phyloP scores from a whole-genome alignment of 805 yeast genomes.

The Myxozyma mucilagina region DNA sequence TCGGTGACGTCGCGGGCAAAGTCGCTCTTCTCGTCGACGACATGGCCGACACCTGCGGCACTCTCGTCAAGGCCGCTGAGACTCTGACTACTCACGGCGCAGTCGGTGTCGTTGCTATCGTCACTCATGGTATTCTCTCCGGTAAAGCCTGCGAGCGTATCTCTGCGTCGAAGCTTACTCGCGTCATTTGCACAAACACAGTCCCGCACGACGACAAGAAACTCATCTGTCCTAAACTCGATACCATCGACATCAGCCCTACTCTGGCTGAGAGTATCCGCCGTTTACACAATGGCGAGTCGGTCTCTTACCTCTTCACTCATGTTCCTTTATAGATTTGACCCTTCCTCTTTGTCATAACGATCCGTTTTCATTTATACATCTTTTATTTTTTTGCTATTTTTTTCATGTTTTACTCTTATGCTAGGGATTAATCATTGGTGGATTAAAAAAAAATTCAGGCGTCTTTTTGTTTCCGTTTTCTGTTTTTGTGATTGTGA shows the following conservation, averaged over 20 bases:
- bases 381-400: too few species aligned
- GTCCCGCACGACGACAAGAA: conserved; percentile 75
- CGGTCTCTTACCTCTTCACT: conserved; percentile 81
- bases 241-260: conserved; percentile 79
- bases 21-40: conserved; percentile 88
- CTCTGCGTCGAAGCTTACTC: conserved; percentile 62
- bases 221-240: conserved; percentile 64
- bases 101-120: conserved; percentile 82
- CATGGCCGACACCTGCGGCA: conserved; percentile 99
- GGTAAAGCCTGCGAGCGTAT: conserved; percentile 78
- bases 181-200: conserved; percentile 88
- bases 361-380: too few species aligned
- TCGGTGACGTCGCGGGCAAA: conserved; percentile 87
- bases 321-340: conserved; percentile 52
- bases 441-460: neutral
- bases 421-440: neutral
- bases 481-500: neutral
- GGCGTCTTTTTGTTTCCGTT: neutral
- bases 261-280: conserved; percentile 79
- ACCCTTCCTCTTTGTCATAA: neutral
- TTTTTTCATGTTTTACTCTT: too few species aligned
- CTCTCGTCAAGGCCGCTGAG: conserved; percentile 92
- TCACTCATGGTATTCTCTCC: conserved; percentile 92
- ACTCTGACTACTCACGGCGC: conserved; percentile 81
- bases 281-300: conserved; percentile 94